phyloP scores from a whole-genome alignment of 176 grass and related monocot genomes.

The barley (Hordeum vulgare) region MorexV3_pseudomolecules_assembly NC_058522.1:346143597-346144096 shows the following conservation, averaged over 20 bases:
- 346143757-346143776: neutral
- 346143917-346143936: neutral
- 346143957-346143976: neutral
- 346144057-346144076: neutral
- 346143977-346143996: neutral
- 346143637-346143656: neutral
- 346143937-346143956: slow-evolving; percentile 5
- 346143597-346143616: neutral
- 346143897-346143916: too few relatives aligned
- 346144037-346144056: neutral
- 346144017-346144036: neutral
- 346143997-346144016: neutral
- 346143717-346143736: neutral
- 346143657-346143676: neutral
- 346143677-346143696: neutral
- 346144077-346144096: neutral
- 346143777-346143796: neutral
- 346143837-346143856: neutral
- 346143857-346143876: neutral
- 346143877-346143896: neutral
- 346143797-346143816: neutral
- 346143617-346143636: neutral
- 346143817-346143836: neutral
- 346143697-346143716: neutral
- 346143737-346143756: neutral